Evolutionary conservation across 2,329 filamentous ascomycete species (phyloP), one percentile per base, ranked within the genome.

Genomic region (Colletotrichum magnum): DNA sequence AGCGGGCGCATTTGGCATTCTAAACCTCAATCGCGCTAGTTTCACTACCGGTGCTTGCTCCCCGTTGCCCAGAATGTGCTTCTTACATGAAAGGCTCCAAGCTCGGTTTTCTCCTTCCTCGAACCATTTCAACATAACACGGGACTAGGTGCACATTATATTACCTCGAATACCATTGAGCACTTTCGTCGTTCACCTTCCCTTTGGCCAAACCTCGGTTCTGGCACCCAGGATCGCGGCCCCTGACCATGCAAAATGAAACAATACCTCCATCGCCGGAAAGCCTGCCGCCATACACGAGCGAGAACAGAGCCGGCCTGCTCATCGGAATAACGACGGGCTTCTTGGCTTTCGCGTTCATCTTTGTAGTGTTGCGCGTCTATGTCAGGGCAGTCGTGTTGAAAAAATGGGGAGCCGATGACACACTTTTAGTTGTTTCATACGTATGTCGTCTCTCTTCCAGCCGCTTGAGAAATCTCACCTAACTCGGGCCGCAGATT

Each of bases 381-480:
- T 56, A 70, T 36, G 68, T 68, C 3, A 47, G 68, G 24, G 64
- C 64, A n/a, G 5, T 39, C 1, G 28, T 59, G 7, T 52, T 70
- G 24, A 70, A 41, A 47, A 68, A 54, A 54, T 70, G 64, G 68
- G 68, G 68, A 9, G 18, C 36, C 10, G 68, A 70, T 36, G 68
- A 70, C 26, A 43, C 52, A 6, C 21, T 58, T 13, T 7, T 64
- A 4, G 57, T 58, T 26, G 18, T 70, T 10, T 59, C 68, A 58
- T 68, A 21, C 4, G 64, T 18, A 18, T 10, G 7, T 45, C 39
- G 15, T 13, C 21, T 6, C 0, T 7, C 5, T 26, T 26, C 32
- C 32, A 6, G 32, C 32, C 32, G 1, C 32, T 10, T 36, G 2
- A 2, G 32, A 10, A 10, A 7, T 36, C 32, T 7, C 32, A 36